phyloP scores from a whole-genome alignment of 192 early-diverging fungal species.

The Backusella liffmaniae region DNA sequence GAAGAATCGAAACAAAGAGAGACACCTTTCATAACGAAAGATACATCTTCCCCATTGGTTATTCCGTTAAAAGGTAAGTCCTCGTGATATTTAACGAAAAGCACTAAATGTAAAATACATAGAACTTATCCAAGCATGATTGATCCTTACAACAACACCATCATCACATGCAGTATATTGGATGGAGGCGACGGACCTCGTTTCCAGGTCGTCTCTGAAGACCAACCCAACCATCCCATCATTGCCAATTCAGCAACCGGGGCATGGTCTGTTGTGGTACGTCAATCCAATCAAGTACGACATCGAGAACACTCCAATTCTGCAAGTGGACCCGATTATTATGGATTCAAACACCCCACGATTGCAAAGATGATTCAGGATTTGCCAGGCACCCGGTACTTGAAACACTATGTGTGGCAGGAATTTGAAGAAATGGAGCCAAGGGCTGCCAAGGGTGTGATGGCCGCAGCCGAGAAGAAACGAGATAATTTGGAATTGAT shows the following conservation, averaged over 20 bases:
- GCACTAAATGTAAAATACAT: too few relatives aligned
- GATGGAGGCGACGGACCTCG: constrained; percentile 72
- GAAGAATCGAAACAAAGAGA: constrained; percentile 68
- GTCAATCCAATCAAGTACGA: constrained; percentile 76
- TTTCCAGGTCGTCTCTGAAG: constrained; percentile 81
- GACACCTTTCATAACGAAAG: constrained; percentile 83
- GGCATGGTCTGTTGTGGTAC: constrained; percentile 82
- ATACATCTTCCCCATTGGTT: constrained; percentile 92
- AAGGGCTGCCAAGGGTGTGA: constrained; percentile 50
- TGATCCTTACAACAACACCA: constrained; percentile 49
- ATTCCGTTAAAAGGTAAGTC: constrained; percentile 49
- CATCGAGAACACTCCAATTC: constrained; percentile 77
- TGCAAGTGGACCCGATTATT: constrained; percentile 86
- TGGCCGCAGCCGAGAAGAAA: constrained; percentile 35
- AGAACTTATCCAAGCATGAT: constrained; percentile 70
- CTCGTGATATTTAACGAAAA: too few relatives aligned
- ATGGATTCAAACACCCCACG: constrained; percentile 84
- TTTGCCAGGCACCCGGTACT: constrained; percentile 68
- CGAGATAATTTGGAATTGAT: constrained; percentile 31
- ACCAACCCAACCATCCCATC: constrained; percentile 65
- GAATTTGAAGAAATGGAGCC: constrained; percentile 62
- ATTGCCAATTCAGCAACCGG: constrained; percentile 81
- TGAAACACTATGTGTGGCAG: constrained; percentile 69
- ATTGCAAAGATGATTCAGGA: constrained; percentile 87
- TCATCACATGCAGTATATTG: constrained; percentile 60